A percentile compares a stretch with the other conserved stretches of the same genome.
These are phyloP conservation scores for Pharnaceum exiguum DNA, from an alignment of 148 eudicot species.

Conservation along the genomic window DNA sequence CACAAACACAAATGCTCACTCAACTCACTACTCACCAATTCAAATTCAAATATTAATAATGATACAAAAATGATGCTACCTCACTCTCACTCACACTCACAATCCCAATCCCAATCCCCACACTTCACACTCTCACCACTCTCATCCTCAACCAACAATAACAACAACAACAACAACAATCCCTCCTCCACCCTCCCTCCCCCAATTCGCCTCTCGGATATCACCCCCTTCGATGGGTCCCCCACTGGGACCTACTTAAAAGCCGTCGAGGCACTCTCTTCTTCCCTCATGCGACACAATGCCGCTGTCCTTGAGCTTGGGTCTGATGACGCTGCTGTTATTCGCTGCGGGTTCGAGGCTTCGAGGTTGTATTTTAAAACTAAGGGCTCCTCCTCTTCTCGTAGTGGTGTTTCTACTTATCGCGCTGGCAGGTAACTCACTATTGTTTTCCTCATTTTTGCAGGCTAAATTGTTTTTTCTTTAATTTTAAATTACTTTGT, in stretches of 20 bases:
- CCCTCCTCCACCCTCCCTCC: background rate
- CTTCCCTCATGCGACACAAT: conserved; percentile 62
- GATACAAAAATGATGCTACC: conserved; percentile 29
- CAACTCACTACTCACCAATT: too few species aligned
- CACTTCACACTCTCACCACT: background rate
- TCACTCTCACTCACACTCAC: conserved; percentile 14
- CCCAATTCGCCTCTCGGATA: conserved; percentile 48
- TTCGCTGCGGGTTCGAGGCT: conserved; percentile 72
- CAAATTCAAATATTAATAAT: too few species aligned
- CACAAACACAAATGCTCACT: too few species aligned
- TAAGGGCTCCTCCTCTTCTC: too few species aligned
- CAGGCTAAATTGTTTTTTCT: background rate
- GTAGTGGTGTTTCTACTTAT: conserved; percentile 54
- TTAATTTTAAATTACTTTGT: background rate
- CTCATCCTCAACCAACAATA: background rate
- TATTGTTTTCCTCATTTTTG: background rate
- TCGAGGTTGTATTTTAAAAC: conserved; percentile 57
- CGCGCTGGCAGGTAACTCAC: conserved; percentile 74
- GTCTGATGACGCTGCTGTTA: conserved; percentile 48
- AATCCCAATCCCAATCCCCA: background rate
- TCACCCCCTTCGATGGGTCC: conserved; percentile 59
- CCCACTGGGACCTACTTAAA: conserved; percentile 37
- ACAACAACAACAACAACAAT: conserved; percentile 12
- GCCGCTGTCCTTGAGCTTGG: conserved; percentile 70
- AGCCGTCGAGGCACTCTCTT: conserved; percentile 67